Conservation (phyloP, 306 rosid genomes). For the Vigna unguiculata region DNA sequence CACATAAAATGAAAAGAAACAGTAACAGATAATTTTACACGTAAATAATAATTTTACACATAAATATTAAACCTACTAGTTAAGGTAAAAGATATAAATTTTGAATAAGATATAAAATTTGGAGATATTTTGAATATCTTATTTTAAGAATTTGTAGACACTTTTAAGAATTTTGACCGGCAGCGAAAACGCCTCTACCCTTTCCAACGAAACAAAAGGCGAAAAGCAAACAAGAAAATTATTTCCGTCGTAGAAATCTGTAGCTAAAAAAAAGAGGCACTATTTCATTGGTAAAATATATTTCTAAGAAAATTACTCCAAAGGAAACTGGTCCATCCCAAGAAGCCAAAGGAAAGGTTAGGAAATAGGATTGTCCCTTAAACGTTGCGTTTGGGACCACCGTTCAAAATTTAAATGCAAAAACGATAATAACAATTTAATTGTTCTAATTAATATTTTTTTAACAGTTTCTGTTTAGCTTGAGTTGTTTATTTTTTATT, state of each 20-base stretch:
- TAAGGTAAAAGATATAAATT: no score
- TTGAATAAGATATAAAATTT: no score
- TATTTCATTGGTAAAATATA: background rate
- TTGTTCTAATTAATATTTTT: background rate
- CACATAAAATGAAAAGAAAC: no score
- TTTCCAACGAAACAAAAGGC: constrained; percentile 15
- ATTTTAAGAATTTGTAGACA: no score
- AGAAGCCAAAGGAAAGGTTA: constrained; percentile 9
- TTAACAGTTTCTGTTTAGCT: no score
- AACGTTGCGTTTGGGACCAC: background rate
- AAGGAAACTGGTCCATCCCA: constrained; percentile 31
- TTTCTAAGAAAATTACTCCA: background rate
- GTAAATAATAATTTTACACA: no score
- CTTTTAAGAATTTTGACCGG: background rate
- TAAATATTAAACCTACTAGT: no score
- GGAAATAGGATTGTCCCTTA: constrained; percentile 6
- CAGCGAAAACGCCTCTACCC: background rate
- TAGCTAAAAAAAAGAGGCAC: background rate
- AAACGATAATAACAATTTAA: background rate
- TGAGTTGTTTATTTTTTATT: background rate
- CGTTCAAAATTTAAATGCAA: background rate
- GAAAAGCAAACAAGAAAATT: background rate
- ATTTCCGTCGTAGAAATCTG: constrained; percentile 4
- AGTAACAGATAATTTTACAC: no score
- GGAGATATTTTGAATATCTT: no score